Percentiles rank a stretch among this genome's conserved stretches.
Conservation (phyloP, 345 rosid genomes). For the Salix suchowensis region DNA sequence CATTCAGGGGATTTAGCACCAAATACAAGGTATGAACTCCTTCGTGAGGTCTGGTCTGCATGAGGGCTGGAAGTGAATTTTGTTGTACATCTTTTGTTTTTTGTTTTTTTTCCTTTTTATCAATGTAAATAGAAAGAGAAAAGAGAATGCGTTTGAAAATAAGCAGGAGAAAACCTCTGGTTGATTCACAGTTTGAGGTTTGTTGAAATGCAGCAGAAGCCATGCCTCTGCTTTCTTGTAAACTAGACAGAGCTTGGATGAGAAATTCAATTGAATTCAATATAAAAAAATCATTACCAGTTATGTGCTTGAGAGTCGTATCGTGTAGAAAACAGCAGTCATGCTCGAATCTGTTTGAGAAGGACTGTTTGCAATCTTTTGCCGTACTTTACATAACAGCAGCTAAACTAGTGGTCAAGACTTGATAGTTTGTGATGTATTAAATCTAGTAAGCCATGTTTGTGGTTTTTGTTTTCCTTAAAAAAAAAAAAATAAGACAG, state of each 20-base stretch:
- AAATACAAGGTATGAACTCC: constrained; percentile 75
- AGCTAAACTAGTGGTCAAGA: background rate
- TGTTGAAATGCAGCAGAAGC: constrained; percentile 2
- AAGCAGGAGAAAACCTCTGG: background rate
- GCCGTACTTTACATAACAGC: background rate
- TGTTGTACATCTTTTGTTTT: constrained; percentile 6
- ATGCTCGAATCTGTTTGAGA: background rate
- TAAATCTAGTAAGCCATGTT: too few species aligned
- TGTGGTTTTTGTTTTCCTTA: too few species aligned
- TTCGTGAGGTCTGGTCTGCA: constrained; percentile 72
- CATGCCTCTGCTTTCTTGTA: constrained; percentile 11
- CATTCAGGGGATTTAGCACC: constrained; percentile 5
- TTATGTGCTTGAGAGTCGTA: background rate
- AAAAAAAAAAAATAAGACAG: too few species aligned
- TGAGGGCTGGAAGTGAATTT: constrained; percentile 13
- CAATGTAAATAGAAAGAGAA: constrained; percentile 2
- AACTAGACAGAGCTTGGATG: background rate
- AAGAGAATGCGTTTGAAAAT: background rate
- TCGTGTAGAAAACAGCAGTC: background rate
- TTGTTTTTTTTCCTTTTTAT: background rate
- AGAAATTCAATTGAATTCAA: too few species aligned
- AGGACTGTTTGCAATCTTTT: background rate
- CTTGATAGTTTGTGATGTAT: background rate
- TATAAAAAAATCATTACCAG: background rate
- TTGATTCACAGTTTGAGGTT: constrained; percentile 5